These are phyloP conservation scores for Dothistroma septosporum DNA, from an alignment of 2,329 filamentous ascomycete species.

Conservation along the genomic window DNA sequence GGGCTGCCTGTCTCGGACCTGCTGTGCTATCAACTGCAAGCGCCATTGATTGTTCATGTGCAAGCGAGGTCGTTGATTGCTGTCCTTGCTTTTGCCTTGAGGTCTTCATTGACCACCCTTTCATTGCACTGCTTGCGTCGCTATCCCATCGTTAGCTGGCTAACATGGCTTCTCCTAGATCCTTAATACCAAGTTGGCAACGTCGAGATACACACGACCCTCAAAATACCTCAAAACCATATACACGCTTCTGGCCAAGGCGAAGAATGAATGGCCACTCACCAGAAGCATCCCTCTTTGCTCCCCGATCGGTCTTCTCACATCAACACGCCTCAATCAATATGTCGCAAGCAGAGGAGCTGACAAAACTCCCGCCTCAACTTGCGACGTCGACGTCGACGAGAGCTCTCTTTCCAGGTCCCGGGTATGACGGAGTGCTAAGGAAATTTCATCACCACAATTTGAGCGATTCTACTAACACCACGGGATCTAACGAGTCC, in stretches of 20 bases:
- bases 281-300: conserved; percentile 17
- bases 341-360: conserved; percentile 26
- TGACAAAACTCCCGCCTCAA: conserved; percentile 25
- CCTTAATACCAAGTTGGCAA: conserved; percentile 28
- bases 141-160: conserved; percentile 6
- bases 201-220: conserved; percentile 14
- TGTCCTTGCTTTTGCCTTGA: conserved; percentile 3
- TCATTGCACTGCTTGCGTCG: not conserved
- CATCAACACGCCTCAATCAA: conserved; percentile 19
- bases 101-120: not conserved
- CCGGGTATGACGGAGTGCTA: conserved; percentile 27
- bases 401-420: conserved; percentile 12
- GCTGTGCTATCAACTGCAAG: conserved; percentile 22
- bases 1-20: conserved; percentile 14
- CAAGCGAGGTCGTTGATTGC: conserved; percentile 9
- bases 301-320: conserved; percentile 17
- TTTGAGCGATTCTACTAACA: conserved; percentile 72
- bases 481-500: conserved; percentile 82
- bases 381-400: conserved; percentile 15
- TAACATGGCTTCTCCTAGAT: conserved; percentile 30
- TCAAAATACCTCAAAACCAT: conserved; percentile 14
- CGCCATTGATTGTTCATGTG: conserved; percentile 23
- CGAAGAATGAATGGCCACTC: conserved; percentile 27
- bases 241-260: conserved; percentile 28
- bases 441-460: conserved; percentile 59